Conservation (phyloP, 257 asterid genomes). For the Penstemon eatonii region DNA sequence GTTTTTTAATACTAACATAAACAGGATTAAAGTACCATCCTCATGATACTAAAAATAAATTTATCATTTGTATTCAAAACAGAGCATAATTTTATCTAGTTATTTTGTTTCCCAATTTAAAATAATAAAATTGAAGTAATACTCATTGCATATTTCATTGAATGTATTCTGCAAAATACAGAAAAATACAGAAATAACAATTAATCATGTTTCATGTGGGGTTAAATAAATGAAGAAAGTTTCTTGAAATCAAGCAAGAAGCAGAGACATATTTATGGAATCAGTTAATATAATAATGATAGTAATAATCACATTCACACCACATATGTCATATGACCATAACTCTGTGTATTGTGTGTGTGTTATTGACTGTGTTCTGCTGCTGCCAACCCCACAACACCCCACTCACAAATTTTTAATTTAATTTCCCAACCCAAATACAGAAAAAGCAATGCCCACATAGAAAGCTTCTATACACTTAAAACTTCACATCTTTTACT, state of each 20-base stretch:
- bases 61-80: too few species aligned
- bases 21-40: too few species aligned
- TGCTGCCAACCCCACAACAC: constrained; percentile 24
- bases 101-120: too few species aligned
- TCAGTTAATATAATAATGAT: neutral
- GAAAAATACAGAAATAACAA: too few species aligned
- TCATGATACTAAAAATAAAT: too few species aligned
- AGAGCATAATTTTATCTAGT: too few species aligned
- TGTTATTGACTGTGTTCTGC: neutral
- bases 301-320: neutral
- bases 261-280: neutral
- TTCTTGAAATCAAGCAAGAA: neutral
- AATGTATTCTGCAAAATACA: too few species aligned
- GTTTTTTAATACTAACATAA: too few species aligned
- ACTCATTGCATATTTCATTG: too few species aligned
- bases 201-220: too few species aligned
- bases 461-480: constrained; percentile 9
- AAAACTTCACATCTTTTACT: constrained; percentile 31
- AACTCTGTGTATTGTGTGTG: neutral
- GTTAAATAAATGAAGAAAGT: too few species aligned
- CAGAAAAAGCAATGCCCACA: constrained; percentile 17
- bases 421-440: constrained; percentile 29
- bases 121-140: too few species aligned
- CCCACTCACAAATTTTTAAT: constrained; percentile 17
- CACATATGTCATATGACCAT: neutral